A percentile compares a stretch with the other conserved stretches of the same genome.
phyloP scores from a whole-genome alignment of 352 stramenopile species.

The Peronosclerospora sorghi region DNA sequence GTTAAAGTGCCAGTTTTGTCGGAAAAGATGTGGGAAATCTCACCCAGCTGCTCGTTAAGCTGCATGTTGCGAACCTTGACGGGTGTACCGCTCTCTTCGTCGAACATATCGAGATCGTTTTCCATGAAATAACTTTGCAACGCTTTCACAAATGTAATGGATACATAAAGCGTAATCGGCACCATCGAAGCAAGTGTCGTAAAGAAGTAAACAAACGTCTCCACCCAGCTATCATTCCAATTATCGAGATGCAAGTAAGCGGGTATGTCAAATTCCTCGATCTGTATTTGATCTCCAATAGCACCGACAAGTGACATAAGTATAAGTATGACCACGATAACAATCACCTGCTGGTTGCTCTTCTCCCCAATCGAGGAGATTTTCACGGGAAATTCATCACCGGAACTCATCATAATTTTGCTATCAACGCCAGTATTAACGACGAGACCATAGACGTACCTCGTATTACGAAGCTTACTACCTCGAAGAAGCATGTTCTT shows the following conservation, averaged over 20 bases:
- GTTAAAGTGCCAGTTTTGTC: constrained; percentile 84
- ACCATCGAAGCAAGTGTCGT: constrained; percentile 77
- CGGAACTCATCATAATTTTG: constrained; percentile 89
- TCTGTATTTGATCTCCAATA: constrained; percentile 45
- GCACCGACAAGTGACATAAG: constrained; percentile 64
- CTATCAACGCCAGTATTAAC: constrained; percentile 88
- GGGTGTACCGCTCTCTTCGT: constrained; percentile 47
- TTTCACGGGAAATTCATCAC: constrained; percentile 73
- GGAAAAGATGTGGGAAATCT: constrained; percentile 97
- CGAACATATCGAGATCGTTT: constrained; percentile 78
- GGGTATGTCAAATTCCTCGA: constrained; percentile 27
- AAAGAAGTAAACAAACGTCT: constrained; percentile 79
- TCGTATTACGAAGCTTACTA: constrained; percentile 85
- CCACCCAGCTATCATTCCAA: constrained; percentile 31
- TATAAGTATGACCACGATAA: constrained; percentile 61
- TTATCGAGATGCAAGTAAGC: constrained; percentile 27
- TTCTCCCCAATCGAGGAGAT: constrained; percentile 79
- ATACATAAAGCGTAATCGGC: constrained; percentile 83
- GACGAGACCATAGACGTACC: constrained; percentile 82
- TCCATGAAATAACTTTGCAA: constrained; percentile 85
- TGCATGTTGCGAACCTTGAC: constrained; percentile 82
- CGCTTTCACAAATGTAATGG: constrained; percentile 83
- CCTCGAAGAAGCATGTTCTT: constrained; percentile 88
- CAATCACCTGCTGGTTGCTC: constrained; percentile 78
- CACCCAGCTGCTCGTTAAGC: constrained; percentile 78